These are phyloP conservation scores for Fusarium nelsonii DNA, from an alignment of 2,329 filamentous ascomycete genomes.

Conservation along the genomic window DNA sequence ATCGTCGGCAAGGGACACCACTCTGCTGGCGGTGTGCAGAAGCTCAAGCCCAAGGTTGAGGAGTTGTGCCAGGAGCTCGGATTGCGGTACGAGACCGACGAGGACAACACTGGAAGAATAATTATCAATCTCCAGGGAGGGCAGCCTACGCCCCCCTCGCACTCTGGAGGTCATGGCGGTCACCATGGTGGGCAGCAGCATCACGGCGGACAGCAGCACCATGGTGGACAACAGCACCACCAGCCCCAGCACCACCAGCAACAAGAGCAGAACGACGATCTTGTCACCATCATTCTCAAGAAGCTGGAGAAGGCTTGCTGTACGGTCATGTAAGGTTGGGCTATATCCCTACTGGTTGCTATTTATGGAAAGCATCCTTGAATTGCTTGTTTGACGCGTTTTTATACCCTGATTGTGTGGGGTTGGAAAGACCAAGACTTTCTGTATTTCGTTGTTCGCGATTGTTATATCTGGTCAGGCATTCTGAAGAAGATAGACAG, in stretches of 20 bases:
- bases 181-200: constrained; percentile 57
- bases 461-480: constrained; percentile 1
- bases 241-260: constrained; percentile 61
- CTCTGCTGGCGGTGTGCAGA: constrained; percentile 83
- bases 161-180: constrained; percentile 53
- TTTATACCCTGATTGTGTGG: constrained; percentile 21
- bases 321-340: constrained; percentile 73
- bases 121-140: constrained; percentile 88
- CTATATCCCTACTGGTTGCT: constrained; percentile 14
- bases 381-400: constrained; percentile 15
- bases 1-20: constrained; percentile 98
- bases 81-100: constrained; percentile 85
- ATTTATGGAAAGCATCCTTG: constrained; percentile 6
- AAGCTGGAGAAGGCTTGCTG: constrained; percentile 79
- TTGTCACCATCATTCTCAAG: constrained; percentile 70
- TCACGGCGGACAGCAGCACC: constrained; percentile 54
- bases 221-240: constrained; percentile 58
- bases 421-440: constrained; percentile 11
- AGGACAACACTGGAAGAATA: constrained; percentile 90
- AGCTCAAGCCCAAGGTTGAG: constrained; percentile 95
- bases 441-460: background rate
- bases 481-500: constrained; percentile 15
- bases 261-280: constrained; percentile 62
- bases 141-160: constrained; percentile 65
- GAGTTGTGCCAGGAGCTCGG: constrained; percentile 85